Percentiles rank a stretch among this genome's conserved stretches.
Evolutionary conservation across 768 basidiomycete species (phyloP).

Genomic region (Russula griseocarnosa): DNA sequence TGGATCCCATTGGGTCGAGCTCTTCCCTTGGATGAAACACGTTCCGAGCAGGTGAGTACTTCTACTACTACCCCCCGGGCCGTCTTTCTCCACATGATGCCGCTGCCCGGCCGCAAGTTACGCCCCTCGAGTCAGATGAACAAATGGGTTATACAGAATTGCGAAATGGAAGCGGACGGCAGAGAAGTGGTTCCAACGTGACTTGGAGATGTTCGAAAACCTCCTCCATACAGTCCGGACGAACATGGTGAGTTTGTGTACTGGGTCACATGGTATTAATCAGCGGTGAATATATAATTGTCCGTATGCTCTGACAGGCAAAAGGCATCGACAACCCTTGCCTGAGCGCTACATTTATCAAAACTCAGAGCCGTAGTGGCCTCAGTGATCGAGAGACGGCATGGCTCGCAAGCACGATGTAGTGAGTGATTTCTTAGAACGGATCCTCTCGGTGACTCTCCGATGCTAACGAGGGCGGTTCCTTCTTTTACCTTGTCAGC

Average conservation of each 20-base stretch:
- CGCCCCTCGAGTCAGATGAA: neutral
- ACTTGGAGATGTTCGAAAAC: conserved; percentile 24
- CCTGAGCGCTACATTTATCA: conserved; percentile 22
- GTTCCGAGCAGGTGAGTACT: conserved; percentile 22
- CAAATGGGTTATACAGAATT: conserved; percentile 3
- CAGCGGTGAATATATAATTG: neutral
- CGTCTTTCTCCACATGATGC: neutral
- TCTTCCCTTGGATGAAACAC: conserved; percentile 27
- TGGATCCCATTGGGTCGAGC: conserved; percentile 24
- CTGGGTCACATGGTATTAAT: neutral
- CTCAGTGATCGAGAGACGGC: conserved; percentile 25
- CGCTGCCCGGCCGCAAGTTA: neutral
- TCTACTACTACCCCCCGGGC: neutral
- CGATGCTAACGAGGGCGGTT: neutral
- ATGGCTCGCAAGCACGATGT: conserved; percentile 31
- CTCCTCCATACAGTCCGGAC: conserved; percentile 20
- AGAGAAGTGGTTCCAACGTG: conserved; percentile 23
- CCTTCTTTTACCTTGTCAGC: neutral
- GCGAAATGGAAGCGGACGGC: conserved; percentile 27
- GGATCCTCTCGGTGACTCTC: neutral
- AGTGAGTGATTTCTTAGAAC: conserved; percentile 22
- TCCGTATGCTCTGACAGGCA: neutral
- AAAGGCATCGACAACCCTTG: conserved; percentile 25
- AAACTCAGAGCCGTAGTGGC: conserved; percentile 18
- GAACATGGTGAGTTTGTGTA: conserved; percentile 13